Conservation (phyloP, 106 monocot genomes). For the Dendrobium huoshanense region DNA sequence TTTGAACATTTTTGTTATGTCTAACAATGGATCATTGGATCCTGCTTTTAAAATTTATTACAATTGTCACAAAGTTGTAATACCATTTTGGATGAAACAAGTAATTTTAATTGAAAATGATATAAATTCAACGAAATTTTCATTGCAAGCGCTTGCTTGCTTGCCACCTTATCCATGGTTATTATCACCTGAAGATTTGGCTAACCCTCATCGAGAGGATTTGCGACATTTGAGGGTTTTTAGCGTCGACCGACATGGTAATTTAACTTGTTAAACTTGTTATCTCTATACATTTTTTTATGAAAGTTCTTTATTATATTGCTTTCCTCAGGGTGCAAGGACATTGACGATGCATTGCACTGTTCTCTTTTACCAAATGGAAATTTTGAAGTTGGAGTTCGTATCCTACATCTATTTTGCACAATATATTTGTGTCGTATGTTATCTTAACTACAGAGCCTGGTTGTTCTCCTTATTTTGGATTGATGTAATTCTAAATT, state of each 20-base stretch:
- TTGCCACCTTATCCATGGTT: slow-evolving; percentile 92
- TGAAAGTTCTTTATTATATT: slow-evolving; percentile 9
- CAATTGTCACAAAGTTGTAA: background rate
- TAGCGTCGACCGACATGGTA: slow-evolving; percentile 98
- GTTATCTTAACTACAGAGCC: background rate
- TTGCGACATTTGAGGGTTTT: slow-evolving; percentile 83
- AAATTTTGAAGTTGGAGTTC: slow-evolving; percentile 99
- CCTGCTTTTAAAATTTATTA: background rate
- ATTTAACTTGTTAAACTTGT: slow-evolving; percentile 12
- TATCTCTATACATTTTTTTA: background rate
- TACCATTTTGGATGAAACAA: slow-evolving; percentile 32
- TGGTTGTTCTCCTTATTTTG: background rate
- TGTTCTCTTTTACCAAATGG: slow-evolving; percentile 79
- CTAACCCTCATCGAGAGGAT: slow-evolving; percentile 76
- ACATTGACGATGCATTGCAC: slow-evolving; percentile 99
- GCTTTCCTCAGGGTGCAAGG: slow-evolving; percentile 72
- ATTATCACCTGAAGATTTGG: slow-evolving; percentile 67
- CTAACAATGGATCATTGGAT: background rate
- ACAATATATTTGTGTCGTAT: background rate
- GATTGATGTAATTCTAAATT: background rate
- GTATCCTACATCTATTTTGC: slow-evolving; percentile 57
- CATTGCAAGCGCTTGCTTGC: slow-evolving; percentile 92
- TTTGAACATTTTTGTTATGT: background rate
- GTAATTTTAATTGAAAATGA: slow-evolving; percentile 97
- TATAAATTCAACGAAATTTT: slow-evolving; percentile 93